Conservation (phyloP, 1,139 yeast genomes). For the Blastobotrys ciferrii region DNA sequence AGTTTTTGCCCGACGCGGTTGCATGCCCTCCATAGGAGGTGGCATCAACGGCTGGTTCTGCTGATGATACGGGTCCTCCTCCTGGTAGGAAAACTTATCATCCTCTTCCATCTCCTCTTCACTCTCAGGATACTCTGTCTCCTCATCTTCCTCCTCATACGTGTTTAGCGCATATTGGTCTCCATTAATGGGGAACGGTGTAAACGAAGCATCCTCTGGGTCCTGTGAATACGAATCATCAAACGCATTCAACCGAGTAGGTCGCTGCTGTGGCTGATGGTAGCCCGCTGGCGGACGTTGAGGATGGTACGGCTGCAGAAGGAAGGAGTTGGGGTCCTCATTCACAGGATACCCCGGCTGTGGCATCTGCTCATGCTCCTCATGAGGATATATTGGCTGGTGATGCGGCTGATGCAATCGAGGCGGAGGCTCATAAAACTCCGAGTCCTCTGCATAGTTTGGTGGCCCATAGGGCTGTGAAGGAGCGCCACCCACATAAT, state of each 20-base stretch:
- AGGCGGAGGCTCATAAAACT: background rate
- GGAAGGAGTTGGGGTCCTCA: conserved; percentile 12
- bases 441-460: background rate
- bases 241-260: background rate
- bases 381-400: conserved; percentile 1
- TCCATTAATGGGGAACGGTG: conserved; percentile 39
- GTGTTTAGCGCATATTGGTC: conserved; percentile 42
- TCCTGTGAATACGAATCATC: conserved; percentile 26
- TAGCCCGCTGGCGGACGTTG: conserved; percentile 3
- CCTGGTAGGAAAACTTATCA: conserved; percentile 19
- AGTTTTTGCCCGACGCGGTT: conserved; percentile 39
- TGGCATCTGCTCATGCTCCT: conserved; percentile 1
- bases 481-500: background rate
- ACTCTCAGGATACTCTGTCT: conserved; percentile 11
- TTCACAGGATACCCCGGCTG: conserved; percentile 9
- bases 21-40: conserved; percentile 30
- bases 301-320: conserved; percentile 14
- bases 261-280: conserved; percentile 1
- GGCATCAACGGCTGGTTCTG: conserved; percentile 19
- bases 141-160: conserved; percentile 32
- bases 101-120: conserved; percentile 19
- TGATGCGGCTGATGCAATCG: background rate
- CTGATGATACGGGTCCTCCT: conserved; percentile 22
- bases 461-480: background rate
- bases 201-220: conserved; percentile 30